Conservation (phyloP, 2,329 filamentous ascomycete species). For the Ascosphaera pollenicola region DNA sequence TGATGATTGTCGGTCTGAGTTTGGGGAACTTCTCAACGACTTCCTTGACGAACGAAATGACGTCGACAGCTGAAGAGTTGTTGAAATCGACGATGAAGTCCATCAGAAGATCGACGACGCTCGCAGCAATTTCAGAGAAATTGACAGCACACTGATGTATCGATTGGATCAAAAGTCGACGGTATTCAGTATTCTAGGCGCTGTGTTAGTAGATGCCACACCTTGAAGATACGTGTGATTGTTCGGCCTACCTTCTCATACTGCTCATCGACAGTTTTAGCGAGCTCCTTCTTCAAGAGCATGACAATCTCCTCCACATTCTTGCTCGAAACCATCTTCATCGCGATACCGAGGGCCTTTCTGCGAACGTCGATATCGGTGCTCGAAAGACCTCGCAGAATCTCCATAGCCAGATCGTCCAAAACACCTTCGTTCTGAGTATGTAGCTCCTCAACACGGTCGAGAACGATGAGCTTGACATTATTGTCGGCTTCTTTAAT, state of each 20-base stretch:
- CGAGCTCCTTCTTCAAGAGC: slow-evolving; percentile 87
- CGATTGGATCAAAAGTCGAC: slow-evolving; percentile 82
- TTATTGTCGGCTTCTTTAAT: slow-evolving; percentile 99
- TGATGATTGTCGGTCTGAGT: slow-evolving; percentile 67
- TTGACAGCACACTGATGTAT: slow-evolving; percentile 99
- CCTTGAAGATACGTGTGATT: background rate
- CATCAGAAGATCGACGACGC: slow-evolving; percentile 92
- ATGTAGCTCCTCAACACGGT: slow-evolving; percentile 72
- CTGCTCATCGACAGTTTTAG: slow-evolving; percentile 94
- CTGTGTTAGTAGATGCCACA: slow-evolving; percentile 7
- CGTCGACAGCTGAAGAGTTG: slow-evolving; percentile 87
- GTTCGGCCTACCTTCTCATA: slow-evolving; percentile 53
- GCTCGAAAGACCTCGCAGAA: slow-evolving; percentile 80
- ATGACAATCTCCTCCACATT: slow-evolving; percentile 96
- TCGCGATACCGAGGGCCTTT: slow-evolving; percentile 71
- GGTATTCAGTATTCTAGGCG: slow-evolving; percentile 60
- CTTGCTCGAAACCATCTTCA: slow-evolving; percentile 98
- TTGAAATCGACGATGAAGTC: slow-evolving; percentile 98
- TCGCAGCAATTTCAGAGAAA: slow-evolving; percentile 93
- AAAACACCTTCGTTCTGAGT: slow-evolving; percentile 77
- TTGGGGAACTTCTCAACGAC: slow-evolving; percentile 96
- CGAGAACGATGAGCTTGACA: slow-evolving; percentile 93
- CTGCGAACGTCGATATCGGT: slow-evolving; percentile 88
- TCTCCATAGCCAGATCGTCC: slow-evolving; percentile 92
- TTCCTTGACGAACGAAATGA: slow-evolving; percentile 97